Evolutionary conservation across 2,329 filamentous ascomycete genomes (phyloP).

Genomic region (Pezicula carpinea): DNA sequence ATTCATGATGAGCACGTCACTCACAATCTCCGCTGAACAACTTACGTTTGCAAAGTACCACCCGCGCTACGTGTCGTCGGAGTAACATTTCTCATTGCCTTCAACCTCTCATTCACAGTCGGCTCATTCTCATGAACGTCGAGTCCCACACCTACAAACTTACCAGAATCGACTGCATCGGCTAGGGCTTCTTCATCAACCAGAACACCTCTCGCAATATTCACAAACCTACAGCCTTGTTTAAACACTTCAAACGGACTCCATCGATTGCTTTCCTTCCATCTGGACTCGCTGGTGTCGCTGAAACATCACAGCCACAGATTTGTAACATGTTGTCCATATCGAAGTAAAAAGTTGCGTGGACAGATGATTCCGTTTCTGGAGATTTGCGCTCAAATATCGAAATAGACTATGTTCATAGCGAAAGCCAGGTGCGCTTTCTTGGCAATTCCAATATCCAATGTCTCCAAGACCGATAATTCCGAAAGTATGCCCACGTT

Average conservation of each 20-base stretch:
- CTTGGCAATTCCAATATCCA: slow-evolving; percentile 54
- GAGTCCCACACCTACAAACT: slow-evolving; percentile 49
- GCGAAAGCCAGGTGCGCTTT: slow-evolving; percentile 56
- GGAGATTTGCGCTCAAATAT: slow-evolving; percentile 44
- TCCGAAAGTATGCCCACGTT: slow-evolving; percentile 55
- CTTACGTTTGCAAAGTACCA: slow-evolving; percentile 55
- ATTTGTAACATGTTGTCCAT: slow-evolving; percentile 47
- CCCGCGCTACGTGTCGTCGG: slow-evolving; percentile 66
- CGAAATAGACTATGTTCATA: slow-evolving; percentile 63
- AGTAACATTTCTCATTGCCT: slow-evolving; percentile 34
- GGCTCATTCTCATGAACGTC: slow-evolving; percentile 64
- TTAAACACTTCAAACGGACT: slow-evolving; percentile 46
- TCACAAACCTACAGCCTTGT: slow-evolving; percentile 54
- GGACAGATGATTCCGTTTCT: slow-evolving; percentile 32
- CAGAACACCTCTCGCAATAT: slow-evolving; percentile 59
- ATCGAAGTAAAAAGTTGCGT: slow-evolving; percentile 46
- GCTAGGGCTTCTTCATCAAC: slow-evolving; percentile 62
- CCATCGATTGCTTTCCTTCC: slow-evolving; percentile 44
- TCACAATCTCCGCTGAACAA: not conserved
- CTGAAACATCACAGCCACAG: slow-evolving; percentile 58
- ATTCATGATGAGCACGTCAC: slow-evolving; percentile 28
- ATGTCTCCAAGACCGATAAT: slow-evolving; percentile 68
- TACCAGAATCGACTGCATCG: slow-evolving; percentile 48
- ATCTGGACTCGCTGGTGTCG: slow-evolving; percentile 48
- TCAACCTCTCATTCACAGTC: slow-evolving; percentile 22